Base-by-base conservation (phyloP, 108 stramenopile species). In the Conticribra guillardii region DNA sequence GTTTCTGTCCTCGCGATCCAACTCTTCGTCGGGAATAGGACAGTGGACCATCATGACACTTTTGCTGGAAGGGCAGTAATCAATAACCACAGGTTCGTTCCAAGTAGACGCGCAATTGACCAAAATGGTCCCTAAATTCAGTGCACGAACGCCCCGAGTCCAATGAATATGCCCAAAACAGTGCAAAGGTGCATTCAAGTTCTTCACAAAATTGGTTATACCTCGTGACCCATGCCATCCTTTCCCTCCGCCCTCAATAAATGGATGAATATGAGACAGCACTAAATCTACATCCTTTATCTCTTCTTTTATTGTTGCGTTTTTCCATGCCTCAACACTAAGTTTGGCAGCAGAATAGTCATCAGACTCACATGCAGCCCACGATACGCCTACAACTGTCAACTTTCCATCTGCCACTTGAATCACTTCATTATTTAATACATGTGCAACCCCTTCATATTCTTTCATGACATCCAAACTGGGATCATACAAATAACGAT, bases 101-200 rank as follows among this genome's bases (percentile, higher is more conserved):
- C 34, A 63, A 46, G 62, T 51, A 22, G 62, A 50, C 18, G 62
- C 62, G 46, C 62, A 63, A 46, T 63, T 63, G 4, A 63, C 62
- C 9, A 48, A 4, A 4, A 19, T 51, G 4, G 18, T 24, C 5
- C 28, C 62, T 22, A n/a, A 22, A 9, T 45, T 22, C 11, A 47
- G 3, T 47, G 16, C 45, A 11, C 62, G 16, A 4, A 63, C 62
- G 46, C 62, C 62, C 19, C 62, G 16, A 18, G 48, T 27, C 15
- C 28, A 63, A 23, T 63, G 62, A 51, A 63, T 51, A 23, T 63
- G 62, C 46, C 62, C 62, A 26, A 63, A 63, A 30, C 62, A 63
- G n/a, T 63, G 62, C 62, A 63, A 46, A 4, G 62, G 41, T 48
- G 49, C n/a, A 23, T 16, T 22, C n/a, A 47, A 18, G 16, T 63